Conservation (phyloP, 805 yeast species). For the Clavispora santaluciae region DNA sequence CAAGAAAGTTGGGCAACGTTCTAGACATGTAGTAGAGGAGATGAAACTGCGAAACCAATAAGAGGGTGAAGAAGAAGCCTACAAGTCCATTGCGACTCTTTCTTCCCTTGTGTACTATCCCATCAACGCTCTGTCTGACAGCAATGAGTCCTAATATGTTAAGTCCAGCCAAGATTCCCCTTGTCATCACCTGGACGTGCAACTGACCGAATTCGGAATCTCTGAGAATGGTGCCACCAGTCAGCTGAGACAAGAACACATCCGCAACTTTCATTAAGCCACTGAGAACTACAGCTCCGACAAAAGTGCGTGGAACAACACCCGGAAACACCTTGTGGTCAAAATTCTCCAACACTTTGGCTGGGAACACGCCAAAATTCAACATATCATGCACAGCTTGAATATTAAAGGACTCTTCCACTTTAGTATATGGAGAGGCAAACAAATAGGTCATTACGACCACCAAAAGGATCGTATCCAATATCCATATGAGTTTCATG, state of each 20-base stretch:
- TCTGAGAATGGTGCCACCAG: constrained; percentile 8
- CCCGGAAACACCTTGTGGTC: constrained; percentile 86
- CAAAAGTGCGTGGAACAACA: constrained; percentile 79
- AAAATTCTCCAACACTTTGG: constrained; percentile 37
- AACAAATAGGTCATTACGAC: constrained; percentile 46
- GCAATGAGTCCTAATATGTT: constrained; percentile 52
- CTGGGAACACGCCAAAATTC: constrained; percentile 49
- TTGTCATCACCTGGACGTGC: constrained; percentile 47
- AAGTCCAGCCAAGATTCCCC: constrained; percentile 58
- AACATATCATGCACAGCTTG: constrained; percentile 86
- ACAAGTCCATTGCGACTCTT: constrained; percentile 19
- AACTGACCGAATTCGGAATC: constrained; percentile 31
- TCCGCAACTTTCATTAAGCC: constrained; percentile 36
- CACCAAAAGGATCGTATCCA: constrained; percentile 33
- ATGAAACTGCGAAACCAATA: constrained; percentile 72
- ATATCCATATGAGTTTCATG: constrained; percentile 10
- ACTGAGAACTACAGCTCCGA: constrained; percentile 62
- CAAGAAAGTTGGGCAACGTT: constrained; percentile 83
- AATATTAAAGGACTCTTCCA: constrained; percentile 87
- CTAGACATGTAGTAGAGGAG: constrained; percentile 74
- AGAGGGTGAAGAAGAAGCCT: constrained; percentile 55
- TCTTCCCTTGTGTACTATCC: constrained; percentile 19
- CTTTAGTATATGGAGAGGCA: constrained; percentile 80
- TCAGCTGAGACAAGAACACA: constrained; percentile 8
- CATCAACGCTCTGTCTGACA: constrained; percentile 38